Evolutionary conservation across 257 asterid genomes (phyloP).

Genomic region (Salvia splendens): DNA sequence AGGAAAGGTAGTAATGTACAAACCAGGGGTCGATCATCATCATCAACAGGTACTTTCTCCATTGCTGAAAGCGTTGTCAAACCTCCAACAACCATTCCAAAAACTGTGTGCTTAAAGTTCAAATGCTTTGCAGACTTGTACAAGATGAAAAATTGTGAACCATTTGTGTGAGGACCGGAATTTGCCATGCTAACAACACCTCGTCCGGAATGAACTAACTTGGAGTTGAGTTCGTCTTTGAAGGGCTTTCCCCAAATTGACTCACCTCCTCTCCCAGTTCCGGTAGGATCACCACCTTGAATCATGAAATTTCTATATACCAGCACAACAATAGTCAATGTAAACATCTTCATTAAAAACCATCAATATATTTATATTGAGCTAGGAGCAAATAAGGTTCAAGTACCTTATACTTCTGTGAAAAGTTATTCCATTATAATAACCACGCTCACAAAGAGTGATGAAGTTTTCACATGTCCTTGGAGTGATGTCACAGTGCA

Average conservation of each 20-base stretch:
- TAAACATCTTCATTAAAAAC: conserved; percentile 18
- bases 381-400: conserved; percentile 1
- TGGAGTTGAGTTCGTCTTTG: conserved; percentile 92
- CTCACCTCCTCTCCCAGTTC: conserved; percentile 93
- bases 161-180: conserved; percentile 93
- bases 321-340: conserved; percentile 21
- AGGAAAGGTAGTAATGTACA: conserved; percentile 31
- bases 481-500: conserved; percentile 92
- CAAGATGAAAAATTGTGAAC: conserved; percentile 91
- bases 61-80: conserved; percentile 73
- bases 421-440: conserved; percentile 83
- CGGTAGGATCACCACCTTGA: conserved; percentile 99
- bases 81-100: conserved; percentile 94
- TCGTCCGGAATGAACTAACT: conserved; percentile 89
- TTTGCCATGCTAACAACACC: conserved; percentile 99
- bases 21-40: conserved; percentile 82
- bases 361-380: background rate
- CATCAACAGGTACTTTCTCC: conserved; percentile 93
- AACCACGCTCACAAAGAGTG: conserved; percentile 84
- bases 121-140: conserved; percentile 97
- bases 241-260: conserved; percentile 95
- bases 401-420: conserved; percentile 88
- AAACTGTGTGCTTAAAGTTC: conserved; percentile 88
- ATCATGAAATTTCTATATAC: conserved; percentile 86
- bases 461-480: conserved; percentile 92